Evolutionary conservation across 805 yeast species (phyloP).

Genomic region (Wickerhamiella cacticola): DNA sequence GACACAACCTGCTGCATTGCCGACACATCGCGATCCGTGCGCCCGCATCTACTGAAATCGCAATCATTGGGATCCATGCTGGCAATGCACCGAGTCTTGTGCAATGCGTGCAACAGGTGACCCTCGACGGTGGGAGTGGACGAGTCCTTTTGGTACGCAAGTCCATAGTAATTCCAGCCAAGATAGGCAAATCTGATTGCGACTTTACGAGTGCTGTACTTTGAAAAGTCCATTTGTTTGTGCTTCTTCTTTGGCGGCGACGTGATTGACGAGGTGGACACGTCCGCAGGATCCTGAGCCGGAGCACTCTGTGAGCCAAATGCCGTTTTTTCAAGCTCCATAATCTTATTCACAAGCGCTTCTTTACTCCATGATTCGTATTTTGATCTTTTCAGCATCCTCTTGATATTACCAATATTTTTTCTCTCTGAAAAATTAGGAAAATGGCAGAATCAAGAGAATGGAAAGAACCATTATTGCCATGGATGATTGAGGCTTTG

Average conservation of each 20-base stretch:
- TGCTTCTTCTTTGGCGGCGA: slow-evolving; percentile 23
- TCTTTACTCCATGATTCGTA: slow-evolving; percentile 44
- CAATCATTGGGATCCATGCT: slow-evolving; percentile 48
- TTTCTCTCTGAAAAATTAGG: neutral
- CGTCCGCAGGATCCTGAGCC: neutral
- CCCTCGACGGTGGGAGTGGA: slow-evolving; percentile 84
- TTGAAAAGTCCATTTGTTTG: slow-evolving; percentile 52
- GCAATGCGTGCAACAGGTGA: slow-evolving; percentile 57
- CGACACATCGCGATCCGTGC: slow-evolving; percentile 94
- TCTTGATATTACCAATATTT: neutral
- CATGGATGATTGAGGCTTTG: slow-evolving; percentile 43
- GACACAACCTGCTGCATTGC: slow-evolving; percentile 94
- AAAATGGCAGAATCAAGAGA: slow-evolving; percentile 14
- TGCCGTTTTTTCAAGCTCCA: slow-evolving; percentile 38
- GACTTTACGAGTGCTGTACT: slow-evolving; percentile 50
- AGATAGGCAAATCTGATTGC: slow-evolving; percentile 73
- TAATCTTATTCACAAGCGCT: slow-evolving; percentile 46
- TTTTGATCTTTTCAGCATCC: slow-evolving; percentile 8
- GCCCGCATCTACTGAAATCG: slow-evolving; percentile 79
- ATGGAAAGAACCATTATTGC: slow-evolving; percentile 23
- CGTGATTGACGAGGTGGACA: neutral
- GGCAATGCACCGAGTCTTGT: slow-evolving; percentile 49
- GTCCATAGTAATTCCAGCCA: slow-evolving; percentile 92
- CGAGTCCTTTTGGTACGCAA: slow-evolving; percentile 66
- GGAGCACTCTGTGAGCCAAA: neutral